Base-by-base conservation (phyloP, 371 early-diverging fungal genomes). In the Mucor indicus region DNA sequence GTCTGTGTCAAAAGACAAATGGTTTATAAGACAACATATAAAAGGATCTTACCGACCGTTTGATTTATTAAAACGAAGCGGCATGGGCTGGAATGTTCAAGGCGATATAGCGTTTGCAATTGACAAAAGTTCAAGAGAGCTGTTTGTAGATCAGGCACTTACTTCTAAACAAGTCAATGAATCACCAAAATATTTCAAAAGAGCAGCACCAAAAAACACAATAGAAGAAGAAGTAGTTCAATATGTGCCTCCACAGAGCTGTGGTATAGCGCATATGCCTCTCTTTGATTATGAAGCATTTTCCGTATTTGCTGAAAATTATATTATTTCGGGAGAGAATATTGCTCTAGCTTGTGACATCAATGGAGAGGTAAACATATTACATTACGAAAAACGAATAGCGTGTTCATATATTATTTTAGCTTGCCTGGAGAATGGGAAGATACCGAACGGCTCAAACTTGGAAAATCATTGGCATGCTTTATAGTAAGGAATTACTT, bases 1-100 rank as follows among this genome's bases (percentile, higher is more conserved):
- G 62, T 79, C 87, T 0, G 83, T 82, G n/a, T 85, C 89, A 4
- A 92, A 91, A 51, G 93, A 94, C 55, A 80, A 85, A 48, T 77
- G 38, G 49, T 85, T 90, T 52, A 76, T 72, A 47, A 75, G 69
- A 44, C 87, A 71, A 48, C 67, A 77, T 42, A 69, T 81, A 21
- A 49, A 51, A 30, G 69, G 43, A 36, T 78, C 75, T 0, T 79
- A 76, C 61, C 68, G 54, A 25, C 85, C 70, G 11, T 48, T 72
- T 4, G 71, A 44, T 35, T 56, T 66, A 6, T 57, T 87, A 9
- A 72, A 70, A 33, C 68, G 79, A 24, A 73, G 75, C 36, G 84
- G 79, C 0, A 57, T 75, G 37, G 75, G 78, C 0, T 90, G 90
- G 90, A 89, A 83, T 46, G 69, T 78, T 7, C 81, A 76, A 50